Conservation (phyloP, 192 early-diverging fungal species). For the Rhizophagus prolifer region DNA sequence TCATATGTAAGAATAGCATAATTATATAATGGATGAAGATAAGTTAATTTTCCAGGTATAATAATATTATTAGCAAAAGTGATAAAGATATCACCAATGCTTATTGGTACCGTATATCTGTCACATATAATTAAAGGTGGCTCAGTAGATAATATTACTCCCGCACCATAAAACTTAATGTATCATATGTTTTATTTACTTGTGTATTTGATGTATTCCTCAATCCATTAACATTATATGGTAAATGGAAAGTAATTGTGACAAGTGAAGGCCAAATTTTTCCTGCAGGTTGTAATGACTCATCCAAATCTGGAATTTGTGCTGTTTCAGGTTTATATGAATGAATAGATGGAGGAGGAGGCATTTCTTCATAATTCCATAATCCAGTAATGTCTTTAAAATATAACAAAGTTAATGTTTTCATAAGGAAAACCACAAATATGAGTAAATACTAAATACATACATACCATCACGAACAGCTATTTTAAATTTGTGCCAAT, state of each 20-base stretch:
- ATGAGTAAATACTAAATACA: no score
- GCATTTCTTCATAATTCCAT: conserved; percentile 76
- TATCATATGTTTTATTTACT: neutral
- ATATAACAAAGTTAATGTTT: neutral
- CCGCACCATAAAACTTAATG: conserved; percentile 58
- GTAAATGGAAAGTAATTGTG: conserved; percentile 75
- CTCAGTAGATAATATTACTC: conserved; percentile 76
- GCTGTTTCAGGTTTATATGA: conserved; percentile 64
- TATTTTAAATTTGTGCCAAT: conserved; percentile 82
- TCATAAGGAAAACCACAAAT: neutral
- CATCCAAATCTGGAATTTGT: conserved; percentile 66
- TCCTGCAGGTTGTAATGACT: conserved; percentile 66
- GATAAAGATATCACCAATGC: conserved; percentile 75
- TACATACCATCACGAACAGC: conserved; percentile 68
- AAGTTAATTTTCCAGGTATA: conserved; percentile 79
- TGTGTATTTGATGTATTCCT: conserved; percentile 48
- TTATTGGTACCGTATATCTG: conserved; percentile 76
- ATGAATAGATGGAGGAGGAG: conserved; percentile 53
- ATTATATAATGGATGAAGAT: conserved; percentile 87
- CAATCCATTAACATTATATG: conserved; percentile 75
- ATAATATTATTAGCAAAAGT: conserved; percentile 87
- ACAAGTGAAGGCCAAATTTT: conserved; percentile 82
- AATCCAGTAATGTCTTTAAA: conserved; percentile 64
- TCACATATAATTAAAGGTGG: conserved; percentile 80
- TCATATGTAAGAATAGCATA: conserved; percentile 85